Conservation (phyloP, 2,329 filamentous ascomycete species). For the Lecanoromycetidae sp. region DNA sequence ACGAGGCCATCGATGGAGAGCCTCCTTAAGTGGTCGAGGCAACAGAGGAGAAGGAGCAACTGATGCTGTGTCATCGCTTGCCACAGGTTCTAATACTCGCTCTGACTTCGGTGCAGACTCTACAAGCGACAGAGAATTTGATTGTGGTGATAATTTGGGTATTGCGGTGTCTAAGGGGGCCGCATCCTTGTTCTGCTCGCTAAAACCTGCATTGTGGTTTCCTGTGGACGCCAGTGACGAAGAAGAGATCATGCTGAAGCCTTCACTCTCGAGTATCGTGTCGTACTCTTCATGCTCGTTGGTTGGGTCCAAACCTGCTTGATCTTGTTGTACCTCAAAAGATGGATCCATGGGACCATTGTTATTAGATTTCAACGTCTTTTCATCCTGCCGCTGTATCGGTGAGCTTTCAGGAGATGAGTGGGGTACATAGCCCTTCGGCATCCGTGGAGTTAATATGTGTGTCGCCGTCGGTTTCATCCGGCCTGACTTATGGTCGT, state of each 20-base stretch:
- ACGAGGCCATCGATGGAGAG: neutral
- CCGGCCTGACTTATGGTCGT: too few species aligned
- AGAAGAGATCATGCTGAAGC: conserved; percentile 46
- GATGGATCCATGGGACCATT: too few species aligned
- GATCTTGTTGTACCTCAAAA: neutral
- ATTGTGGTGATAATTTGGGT: too few species aligned
- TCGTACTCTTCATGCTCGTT: conserved; percentile 38
- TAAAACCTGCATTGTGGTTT: conserved; percentile 15
- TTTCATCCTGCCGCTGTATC: neutral
- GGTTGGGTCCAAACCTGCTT: conserved; percentile 25
- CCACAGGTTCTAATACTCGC: neutral
- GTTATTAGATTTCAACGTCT: neutral
- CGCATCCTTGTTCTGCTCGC: conserved; percentile 14
- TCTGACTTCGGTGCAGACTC: neutral
- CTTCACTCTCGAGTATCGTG: conserved; percentile 45
- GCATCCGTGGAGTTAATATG: neutral
- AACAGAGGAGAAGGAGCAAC: conserved; percentile 14
- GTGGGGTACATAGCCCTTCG: neutral
- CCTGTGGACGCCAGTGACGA: conserved; percentile 39
- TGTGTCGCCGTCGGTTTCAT: too few species aligned
- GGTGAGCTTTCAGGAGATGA: neutral
- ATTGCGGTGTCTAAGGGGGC: too few species aligned
- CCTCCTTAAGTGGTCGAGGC: conserved; percentile 15
- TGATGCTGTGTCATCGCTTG: neutral
- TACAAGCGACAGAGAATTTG: neutral